phyloP scores from a whole-genome alignment of 305 asterid genomes.

The Fraxinus greggii region DNA sequence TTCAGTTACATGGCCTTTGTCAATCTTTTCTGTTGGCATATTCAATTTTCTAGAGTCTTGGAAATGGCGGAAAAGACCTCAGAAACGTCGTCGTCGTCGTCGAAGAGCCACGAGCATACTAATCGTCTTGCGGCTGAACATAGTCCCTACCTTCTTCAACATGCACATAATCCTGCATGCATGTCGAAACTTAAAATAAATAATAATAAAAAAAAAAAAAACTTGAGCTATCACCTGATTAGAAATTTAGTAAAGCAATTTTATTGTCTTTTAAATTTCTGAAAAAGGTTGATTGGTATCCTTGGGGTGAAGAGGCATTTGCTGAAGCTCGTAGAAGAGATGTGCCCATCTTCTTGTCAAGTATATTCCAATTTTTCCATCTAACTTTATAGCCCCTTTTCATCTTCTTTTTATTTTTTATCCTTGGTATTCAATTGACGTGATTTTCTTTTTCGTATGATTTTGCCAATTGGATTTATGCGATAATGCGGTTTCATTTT shows the following conservation, averaged over 20 bases:
- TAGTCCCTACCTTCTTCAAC: slow-evolving; percentile 94
- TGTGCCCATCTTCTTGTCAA: slow-evolving; percentile 80
- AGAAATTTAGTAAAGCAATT: not conserved
- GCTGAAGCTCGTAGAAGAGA: slow-evolving; percentile 83
- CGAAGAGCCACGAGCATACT: slow-evolving; percentile 43
- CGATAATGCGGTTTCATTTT: slow-evolving; percentile 23
- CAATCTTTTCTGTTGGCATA: slow-evolving; percentile 36
- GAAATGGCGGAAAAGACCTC: slow-evolving; percentile 66
- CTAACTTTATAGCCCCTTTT: not conserved
- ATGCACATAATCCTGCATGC: slow-evolving; percentile 87
- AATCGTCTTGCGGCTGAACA: slow-evolving; percentile 85
- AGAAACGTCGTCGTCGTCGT: slow-evolving; percentile 44
- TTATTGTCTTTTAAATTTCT: not conserved
- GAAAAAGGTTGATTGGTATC: slow-evolving; percentile 87
- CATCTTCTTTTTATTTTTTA: not conserved
- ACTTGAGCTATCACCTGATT: not conserved
- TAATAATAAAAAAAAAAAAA: not conserved
- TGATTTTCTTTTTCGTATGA: not conserved
- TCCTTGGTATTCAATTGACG: not conserved
- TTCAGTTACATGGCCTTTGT: slow-evolving; percentile 36
- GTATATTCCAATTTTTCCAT: slow-evolving; percentile 32
- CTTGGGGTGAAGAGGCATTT: slow-evolving; percentile 97
- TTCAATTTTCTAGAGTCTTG: slow-evolving; percentile 34
- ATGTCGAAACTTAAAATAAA: not conserved
- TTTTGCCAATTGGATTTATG: slow-evolving; percentile 8